These are phyloP conservation scores for Fraxinus pennsylvanica DNA, from an alignment of 257 asterid genomes.

Conservation along the genomic window DNA sequence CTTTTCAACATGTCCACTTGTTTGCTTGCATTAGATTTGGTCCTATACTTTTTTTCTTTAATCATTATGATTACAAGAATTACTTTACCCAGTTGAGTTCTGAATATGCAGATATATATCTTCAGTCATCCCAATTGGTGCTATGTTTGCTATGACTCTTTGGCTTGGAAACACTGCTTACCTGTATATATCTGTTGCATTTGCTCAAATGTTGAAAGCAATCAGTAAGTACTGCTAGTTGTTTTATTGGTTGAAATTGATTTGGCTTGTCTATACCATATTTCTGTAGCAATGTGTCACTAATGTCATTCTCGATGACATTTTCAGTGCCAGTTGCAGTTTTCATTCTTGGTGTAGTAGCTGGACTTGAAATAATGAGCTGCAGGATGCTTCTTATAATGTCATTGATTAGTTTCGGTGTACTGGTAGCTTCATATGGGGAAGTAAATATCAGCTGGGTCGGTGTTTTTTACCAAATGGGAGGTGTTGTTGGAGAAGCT, in stretches of 20 bases:
- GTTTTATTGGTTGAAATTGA: constrained; percentile 5
- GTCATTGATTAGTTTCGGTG: constrained; percentile 94
- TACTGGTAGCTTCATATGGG: constrained; percentile 91
- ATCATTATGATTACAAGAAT: constrained; percentile 18
- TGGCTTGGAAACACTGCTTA: constrained; percentile 99
- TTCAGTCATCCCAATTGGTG: constrained; percentile 93
- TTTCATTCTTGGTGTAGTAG: constrained; percentile 86
- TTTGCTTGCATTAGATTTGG: constrained; percentile 2
- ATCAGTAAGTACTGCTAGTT: constrained; percentile 63
- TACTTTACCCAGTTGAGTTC: constrained; percentile 2
- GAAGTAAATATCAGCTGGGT: constrained; percentile 90
- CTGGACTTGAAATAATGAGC: constrained; percentile 97
- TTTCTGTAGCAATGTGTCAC: constrained; percentile 14
- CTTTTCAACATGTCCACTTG: neutral
- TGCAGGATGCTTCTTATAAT: constrained; percentile 86
- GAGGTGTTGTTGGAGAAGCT: constrained; percentile 99
- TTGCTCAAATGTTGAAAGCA: constrained; percentile 99
- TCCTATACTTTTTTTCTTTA: neutral
- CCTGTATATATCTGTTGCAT: constrained; percentile 94
- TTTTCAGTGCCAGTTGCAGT: constrained; percentile 98
- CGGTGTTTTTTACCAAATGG: constrained; percentile 99
- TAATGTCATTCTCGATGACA: constrained; percentile 26
- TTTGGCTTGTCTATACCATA: constrained; percentile 6
- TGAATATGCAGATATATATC: constrained; percentile 64
- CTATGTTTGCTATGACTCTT: constrained; percentile 98